phyloP scores from a whole-genome alignment of 23 red algal species.

The Gracilariopsis chorda region DNA sequence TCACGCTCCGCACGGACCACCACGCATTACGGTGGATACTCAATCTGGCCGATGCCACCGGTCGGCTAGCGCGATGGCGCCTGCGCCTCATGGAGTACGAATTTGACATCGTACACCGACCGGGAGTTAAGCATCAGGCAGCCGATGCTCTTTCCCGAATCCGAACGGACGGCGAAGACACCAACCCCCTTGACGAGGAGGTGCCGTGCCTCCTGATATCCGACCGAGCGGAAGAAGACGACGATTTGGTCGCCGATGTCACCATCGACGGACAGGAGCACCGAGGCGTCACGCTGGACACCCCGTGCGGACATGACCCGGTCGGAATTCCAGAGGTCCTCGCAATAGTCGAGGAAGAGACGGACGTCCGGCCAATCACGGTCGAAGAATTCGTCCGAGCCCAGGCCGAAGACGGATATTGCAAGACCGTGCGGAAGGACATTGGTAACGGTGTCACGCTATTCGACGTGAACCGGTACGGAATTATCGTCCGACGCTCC shows the following conservation, averaged over 20 bases:
- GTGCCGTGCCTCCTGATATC: not conserved
- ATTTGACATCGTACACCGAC: not conserved
- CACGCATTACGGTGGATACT: slow-evolving; percentile 31
- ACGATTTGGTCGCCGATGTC: not conserved
- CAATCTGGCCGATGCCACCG: not conserved
- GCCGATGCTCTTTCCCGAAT: slow-evolving; percentile 12
- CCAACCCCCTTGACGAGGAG: not conserved
- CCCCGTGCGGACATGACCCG: not conserved
- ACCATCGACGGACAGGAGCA: not conserved
- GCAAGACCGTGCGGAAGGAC: not conserved
- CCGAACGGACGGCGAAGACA: not conserved
- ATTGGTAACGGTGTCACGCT: not conserved
- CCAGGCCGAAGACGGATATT: not conserved
- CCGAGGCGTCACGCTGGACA: not conserved
- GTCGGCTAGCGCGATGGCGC: not conserved
- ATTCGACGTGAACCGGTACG: not conserved
- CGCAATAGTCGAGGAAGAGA: not conserved
- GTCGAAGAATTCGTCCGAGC: not conserved
- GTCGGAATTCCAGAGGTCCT: not conserved
- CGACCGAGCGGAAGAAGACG: not conserved
- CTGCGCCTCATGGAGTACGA: slow-evolving; percentile 10
- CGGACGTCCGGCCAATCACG: not conserved
- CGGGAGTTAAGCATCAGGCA: slow-evolving; percentile 9
- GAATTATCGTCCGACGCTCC: not conserved
- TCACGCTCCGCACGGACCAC: slow-evolving; percentile 33